These are phyloP conservation scores for Aspergillus viridinutans DNA, from an alignment of 2,329 filamentous ascomycete species.

Conservation along the genomic window DNA sequence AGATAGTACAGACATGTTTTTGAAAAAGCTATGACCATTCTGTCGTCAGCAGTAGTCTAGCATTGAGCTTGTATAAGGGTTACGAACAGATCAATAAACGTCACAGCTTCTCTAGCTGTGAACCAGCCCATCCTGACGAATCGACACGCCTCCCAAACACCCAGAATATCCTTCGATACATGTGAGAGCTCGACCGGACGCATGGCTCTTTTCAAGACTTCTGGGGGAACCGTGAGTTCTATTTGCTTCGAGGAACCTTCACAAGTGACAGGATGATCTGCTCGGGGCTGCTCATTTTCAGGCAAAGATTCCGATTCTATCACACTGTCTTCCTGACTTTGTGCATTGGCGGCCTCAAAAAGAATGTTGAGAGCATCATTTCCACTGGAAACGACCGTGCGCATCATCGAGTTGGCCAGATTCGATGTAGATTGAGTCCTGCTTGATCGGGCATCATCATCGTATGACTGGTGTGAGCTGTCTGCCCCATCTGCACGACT, in stretches of 20 bases:
- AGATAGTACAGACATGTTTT: slow-evolving; percentile 49
- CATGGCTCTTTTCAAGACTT: slow-evolving; percentile 17
- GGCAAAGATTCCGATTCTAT: slow-evolving; percentile 23
- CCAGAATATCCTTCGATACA: slow-evolving; percentile 34
- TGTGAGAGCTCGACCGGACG: slow-evolving; percentile 27
- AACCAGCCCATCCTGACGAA: slow-evolving; percentile 57
- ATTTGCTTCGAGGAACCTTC: slow-evolving; percentile 15
- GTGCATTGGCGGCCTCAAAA: slow-evolving; percentile 47
- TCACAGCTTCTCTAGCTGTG: slow-evolving; percentile 51
- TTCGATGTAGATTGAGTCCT: slow-evolving; percentile 27
- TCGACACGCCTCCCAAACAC: slow-evolving; percentile 47
- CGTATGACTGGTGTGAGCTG: slow-evolving; percentile 2
- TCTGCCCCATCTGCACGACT: background rate
- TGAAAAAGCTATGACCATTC: slow-evolving; percentile 40
- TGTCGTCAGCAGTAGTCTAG: background rate
- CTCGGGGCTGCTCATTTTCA: slow-evolving; percentile 17
- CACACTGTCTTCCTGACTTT: slow-evolving; percentile 36
- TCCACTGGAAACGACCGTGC: slow-evolving; percentile 49
- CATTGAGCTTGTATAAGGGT: too few relatives aligned
- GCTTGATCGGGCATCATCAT: slow-evolving; percentile 4
- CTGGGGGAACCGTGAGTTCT: slow-evolving; percentile 15
- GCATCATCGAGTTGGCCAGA: slow-evolving; percentile 37
- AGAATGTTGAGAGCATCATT: slow-evolving; percentile 52
- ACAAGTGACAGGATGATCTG: slow-evolving; percentile 5
- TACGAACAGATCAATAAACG: slow-evolving; percentile 48